Conservation (phyloP, 352 stramenopile genomes). For the Pythium aphanidermatum region DNA sequence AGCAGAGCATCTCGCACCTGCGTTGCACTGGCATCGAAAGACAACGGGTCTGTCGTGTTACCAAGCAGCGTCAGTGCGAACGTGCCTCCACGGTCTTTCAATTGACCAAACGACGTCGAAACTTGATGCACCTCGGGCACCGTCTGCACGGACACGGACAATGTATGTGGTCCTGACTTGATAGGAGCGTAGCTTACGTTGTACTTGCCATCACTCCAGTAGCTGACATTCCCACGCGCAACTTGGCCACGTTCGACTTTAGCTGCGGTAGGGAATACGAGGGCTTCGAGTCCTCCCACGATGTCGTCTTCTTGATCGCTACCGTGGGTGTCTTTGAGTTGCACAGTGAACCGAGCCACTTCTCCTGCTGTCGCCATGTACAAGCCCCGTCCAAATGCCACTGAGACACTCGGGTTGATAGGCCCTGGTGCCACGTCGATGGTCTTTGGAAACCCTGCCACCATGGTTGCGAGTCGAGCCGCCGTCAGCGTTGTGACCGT, state of each 20-base stretch:
- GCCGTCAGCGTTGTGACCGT: slow-evolving; percentile 27
- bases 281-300: slow-evolving; percentile 31
- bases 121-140: slow-evolving; percentile 80
- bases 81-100: slow-evolving; percentile 62
- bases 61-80: slow-evolving; percentile 75
- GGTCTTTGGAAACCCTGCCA: slow-evolving; percentile 66
- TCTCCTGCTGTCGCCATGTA: slow-evolving; percentile 50
- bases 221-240: slow-evolving; percentile 44
- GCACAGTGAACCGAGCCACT: slow-evolving; percentile 54
- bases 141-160: slow-evolving; percentile 78
- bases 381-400: slow-evolving; percentile 55
- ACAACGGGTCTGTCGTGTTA: slow-evolving; percentile 53
- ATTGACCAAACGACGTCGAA: slow-evolving; percentile 65
- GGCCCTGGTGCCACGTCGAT: slow-evolving; percentile 37
- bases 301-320: slow-evolving; percentile 58
- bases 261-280: slow-evolving; percentile 41
- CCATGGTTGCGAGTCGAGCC: slow-evolving; percentile 21
- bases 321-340: slow-evolving; percentile 80
- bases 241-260: slow-evolving; percentile 17
- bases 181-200: slow-evolving; percentile 81
- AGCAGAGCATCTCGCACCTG: slow-evolving; percentile 64
- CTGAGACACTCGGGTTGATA: slow-evolving; percentile 71
- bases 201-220: slow-evolving; percentile 74
- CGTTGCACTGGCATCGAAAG: slow-evolving; percentile 74
- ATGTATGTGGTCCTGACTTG: slow-evolving; percentile 77